Base-by-base conservation (phyloP, 2,329 filamentous ascomycete genomes). In the Ceratocystis papillata region DNA sequence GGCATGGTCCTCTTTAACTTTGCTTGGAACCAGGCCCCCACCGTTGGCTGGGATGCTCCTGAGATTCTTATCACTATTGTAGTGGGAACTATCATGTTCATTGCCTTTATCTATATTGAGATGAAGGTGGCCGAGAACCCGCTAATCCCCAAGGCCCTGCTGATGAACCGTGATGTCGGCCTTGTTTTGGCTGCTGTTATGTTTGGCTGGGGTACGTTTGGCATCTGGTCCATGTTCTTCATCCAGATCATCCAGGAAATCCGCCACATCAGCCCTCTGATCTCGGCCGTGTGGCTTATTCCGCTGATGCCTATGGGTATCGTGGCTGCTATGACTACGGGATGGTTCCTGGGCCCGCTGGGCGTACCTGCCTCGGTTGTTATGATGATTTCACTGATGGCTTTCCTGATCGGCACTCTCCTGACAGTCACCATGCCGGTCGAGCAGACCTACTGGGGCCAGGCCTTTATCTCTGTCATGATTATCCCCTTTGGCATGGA, bases 401-500 rank as follows among this genome's bases (percentile, higher is more conserved):
- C 77, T 0, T 81, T 81, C 67, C 76, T 76, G 0, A 68, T 72
- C 0, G 79, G 79, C 1, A 75, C 76, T 3, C 68, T 77, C 5
- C 70, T 83, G 5, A 76, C 78, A 30, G 77, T 77, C 8, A 77
- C 77, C 8, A 76, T 80, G 1, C 83, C 84, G 0, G 75, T 79
- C 0, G 69, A 78, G 4, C 83, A 87, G 72, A 79, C 75, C 0
- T 89, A 88, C 74, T 89, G 86, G 86, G 77, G 76, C 20, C 81
- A 86, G 68, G 77, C 80, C 0, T 88, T 89, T 71, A 77, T 85
- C 8, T 78, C 78, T 2, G 76, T 83, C 3, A 28, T 87, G 2
- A 71, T 88, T 59, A 83, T 82, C 73, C 80, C 83, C 0, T 85
- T 80, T 70, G 83, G 84, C 1, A 85, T 87, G 80, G 84, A 88